Evolutionary conservation across 208 protist species (phyloP).

Genomic region (Phytomonas serpens): DNA sequence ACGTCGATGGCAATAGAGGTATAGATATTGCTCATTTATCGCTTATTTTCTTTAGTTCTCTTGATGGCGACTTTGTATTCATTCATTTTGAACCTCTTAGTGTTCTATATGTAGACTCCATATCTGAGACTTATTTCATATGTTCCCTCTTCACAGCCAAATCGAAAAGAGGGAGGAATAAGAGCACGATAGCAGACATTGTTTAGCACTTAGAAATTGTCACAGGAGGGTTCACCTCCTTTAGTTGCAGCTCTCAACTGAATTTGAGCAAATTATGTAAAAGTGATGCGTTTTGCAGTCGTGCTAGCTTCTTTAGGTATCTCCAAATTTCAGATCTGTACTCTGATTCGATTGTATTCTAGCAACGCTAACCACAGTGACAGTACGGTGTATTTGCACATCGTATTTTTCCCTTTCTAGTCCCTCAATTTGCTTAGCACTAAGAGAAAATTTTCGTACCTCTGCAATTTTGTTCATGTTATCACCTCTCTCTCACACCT

Average conservation of each 20-base stretch:
- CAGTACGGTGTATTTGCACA: background rate
- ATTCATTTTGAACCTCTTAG: no score
- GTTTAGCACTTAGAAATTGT: no score
- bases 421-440: conserved; percentile 12
- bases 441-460: background rate
- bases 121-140: no score
- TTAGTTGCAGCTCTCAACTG: background rate
- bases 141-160: no score
- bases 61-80: background rate
- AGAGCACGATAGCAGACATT: no score
- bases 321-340: no score
- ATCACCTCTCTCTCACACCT: background rate
- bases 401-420: background rate
- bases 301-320: no score
- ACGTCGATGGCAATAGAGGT: background rate
- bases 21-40: background rate
- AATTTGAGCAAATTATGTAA: conserved; percentile 5
- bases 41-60: background rate
- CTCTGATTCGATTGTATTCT: no score
- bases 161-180: no score
- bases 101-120: no score
- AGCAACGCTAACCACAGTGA: background rate
- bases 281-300: background rate
- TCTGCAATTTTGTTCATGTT: background rate
- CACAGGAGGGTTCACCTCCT: no score